Conservation (phyloP, 2,329 filamentous ascomycete genomes). For the Epichloe aotearoae region DNA sequence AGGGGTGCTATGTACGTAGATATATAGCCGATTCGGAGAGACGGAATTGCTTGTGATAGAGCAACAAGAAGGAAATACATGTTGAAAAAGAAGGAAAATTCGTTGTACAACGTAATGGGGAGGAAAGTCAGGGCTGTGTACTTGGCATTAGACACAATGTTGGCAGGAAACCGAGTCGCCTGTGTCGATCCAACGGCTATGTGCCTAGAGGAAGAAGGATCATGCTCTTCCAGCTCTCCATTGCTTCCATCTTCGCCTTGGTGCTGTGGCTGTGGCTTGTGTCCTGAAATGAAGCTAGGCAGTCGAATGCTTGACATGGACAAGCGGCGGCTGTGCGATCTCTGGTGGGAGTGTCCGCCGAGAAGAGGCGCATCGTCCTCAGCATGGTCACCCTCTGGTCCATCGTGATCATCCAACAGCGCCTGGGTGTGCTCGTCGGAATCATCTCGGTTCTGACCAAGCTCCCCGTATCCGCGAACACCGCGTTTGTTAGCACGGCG, state of each 20-base stretch:
- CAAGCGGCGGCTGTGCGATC: constrained; percentile 15
- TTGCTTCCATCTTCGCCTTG: constrained; percentile 24
- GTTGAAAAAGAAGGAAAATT: constrained; percentile 99
- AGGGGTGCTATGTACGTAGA: constrained; percentile 88
- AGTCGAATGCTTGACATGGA: constrained; percentile 44
- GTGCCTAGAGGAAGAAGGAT: constrained; percentile 57
- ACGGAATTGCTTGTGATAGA: constrained; percentile 80
- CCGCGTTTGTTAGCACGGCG: constrained; percentile 42
- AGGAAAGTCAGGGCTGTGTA: constrained; percentile 93
- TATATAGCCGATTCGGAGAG: constrained; percentile 83
- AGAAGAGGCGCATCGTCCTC: constrained; percentile 65
- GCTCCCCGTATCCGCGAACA: constrained; percentile 44
- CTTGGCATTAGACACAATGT: constrained; percentile 92
- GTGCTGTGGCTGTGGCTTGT: constrained; percentile 10
- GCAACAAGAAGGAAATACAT: constrained; percentile 96
- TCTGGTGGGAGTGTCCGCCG: constrained; percentile 20
- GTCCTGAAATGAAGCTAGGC: constrained; percentile 49
- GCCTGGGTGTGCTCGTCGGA: constrained; percentile 53
- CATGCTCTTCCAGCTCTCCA: constrained; percentile 41
- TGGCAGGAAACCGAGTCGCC: constrained; percentile 67
- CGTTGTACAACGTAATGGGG: constrained; percentile 89
- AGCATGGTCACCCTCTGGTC: constrained; percentile 43
- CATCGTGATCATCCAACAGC: constrained; percentile 51
- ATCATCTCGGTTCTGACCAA: constrained; percentile 41
- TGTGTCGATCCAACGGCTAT: constrained; percentile 66